phyloP scores from a whole-genome alignment of 371 early-diverging fungal genomes.

The Thermomucor indicae-seudaticae region DNA sequence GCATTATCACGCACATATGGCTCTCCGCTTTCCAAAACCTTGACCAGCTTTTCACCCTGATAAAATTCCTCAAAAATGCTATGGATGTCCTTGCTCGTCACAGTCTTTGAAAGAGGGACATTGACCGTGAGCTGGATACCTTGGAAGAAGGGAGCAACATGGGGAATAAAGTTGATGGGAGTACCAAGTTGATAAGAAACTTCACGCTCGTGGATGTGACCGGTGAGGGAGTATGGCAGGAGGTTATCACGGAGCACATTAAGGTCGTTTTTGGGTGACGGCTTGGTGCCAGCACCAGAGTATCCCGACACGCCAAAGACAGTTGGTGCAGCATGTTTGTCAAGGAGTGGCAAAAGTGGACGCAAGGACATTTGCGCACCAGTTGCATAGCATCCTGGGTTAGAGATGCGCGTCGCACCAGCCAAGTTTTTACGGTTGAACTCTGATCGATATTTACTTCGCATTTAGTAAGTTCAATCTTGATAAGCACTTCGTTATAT shows the following conservation, averaged over 20 bases:
- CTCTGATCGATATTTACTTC: no score
- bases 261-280: conserved; percentile 91
- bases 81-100: conserved; percentile 62
- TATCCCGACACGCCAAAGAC: conserved; percentile 97
- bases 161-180: conserved; percentile 76
- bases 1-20: conserved; percentile 88
- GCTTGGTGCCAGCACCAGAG: conserved; percentile 96
- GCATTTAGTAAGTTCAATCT: conserved; percentile 3
- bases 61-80: conserved; percentile 73
- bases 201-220: conserved; percentile 96
- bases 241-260: conserved; percentile 80
- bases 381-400: conserved; percentile 98
- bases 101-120: conserved; percentile 71
- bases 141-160: conserved; percentile 91
- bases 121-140: conserved; percentile 89
- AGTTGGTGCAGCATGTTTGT: conserved; percentile 54
- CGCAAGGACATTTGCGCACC: conserved; percentile 88
- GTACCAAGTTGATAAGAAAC: conserved; percentile 75
- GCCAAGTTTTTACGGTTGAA: conserved; percentile 61
- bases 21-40: conserved; percentile 64
- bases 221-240: conserved; percentile 87
- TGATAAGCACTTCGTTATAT: neutral
- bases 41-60: conserved; percentile 73
- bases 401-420: conserved; percentile 71
- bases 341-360: conserved; percentile 71